Percentiles rank a stretch among this genome's conserved stretches.
Evolutionary conservation across 2,329 filamentous ascomycete species (phyloP).

Genomic region (Pseudogymnoascus destructans): DNA sequence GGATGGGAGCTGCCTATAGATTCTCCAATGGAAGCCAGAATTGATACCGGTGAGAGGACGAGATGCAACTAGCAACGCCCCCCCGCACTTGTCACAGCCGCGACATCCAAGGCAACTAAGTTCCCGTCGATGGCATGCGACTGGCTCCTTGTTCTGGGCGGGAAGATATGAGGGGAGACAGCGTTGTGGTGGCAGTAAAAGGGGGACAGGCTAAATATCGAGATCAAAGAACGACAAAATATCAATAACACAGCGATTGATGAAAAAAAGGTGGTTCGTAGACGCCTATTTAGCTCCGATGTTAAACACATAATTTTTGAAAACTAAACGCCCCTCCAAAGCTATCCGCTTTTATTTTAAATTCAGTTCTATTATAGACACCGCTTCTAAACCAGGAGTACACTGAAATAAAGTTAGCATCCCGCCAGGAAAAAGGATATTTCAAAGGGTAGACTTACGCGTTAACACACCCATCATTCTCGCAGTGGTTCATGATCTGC

Average conservation of each 20-base stretch:
- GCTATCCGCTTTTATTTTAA: slow-evolving; percentile 4
- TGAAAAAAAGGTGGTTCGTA: neutral
- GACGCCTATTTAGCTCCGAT: neutral
- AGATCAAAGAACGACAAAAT: neutral
- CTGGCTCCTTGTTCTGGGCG: too few relatives aligned
- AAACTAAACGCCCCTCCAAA: slow-evolving; percentile 6
- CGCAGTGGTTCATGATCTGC: slow-evolving; percentile 41
- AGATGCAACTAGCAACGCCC: neutral
- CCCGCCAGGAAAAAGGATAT: neutral
- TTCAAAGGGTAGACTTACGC: neutral
- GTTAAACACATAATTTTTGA: neutral
- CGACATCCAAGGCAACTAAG: neutral
- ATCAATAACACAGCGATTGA: neutral
- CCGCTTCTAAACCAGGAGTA: slow-evolving; percentile 8
- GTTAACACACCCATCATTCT: slow-evolving; percentile 49
- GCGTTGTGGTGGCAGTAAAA: neutral
- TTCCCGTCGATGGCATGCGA: too few relatives aligned
- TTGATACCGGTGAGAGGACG: neutral
- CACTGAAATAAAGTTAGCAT: neutral
- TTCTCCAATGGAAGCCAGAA: neutral
- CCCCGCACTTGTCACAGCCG: neutral
- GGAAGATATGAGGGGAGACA: neutral
- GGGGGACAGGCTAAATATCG: neutral
- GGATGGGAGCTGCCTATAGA: neutral
- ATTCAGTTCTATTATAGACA: slow-evolving; percentile 7